phyloP scores from a whole-genome alignment of 164 flowering plant species.

The Akebia trifoliata region DNA sequence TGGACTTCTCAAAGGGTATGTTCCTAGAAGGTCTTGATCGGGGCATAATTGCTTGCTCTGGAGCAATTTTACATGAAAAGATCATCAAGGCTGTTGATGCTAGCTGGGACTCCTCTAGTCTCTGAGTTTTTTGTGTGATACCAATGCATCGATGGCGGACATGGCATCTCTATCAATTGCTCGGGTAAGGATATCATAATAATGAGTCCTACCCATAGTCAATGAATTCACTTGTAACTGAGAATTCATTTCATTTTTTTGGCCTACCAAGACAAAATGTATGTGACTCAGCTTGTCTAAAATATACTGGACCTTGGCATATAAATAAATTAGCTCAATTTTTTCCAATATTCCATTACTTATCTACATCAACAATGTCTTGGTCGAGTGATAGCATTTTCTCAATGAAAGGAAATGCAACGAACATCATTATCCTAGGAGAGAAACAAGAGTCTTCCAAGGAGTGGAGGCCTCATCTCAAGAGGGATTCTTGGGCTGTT shows the following conservation, averaged over 20 bases:
- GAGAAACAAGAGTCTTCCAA: too few species aligned
- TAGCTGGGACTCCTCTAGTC: conserved; percentile 85
- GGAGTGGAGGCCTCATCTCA: too few species aligned
- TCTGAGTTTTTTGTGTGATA: conserved; percentile 28
- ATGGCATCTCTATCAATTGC: neutral
- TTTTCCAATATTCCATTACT: too few species aligned
- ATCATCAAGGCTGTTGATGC: conserved; percentile 74
- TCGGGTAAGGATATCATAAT: conserved; percentile 10
- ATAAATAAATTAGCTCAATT: too few species aligned
- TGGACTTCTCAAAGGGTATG: conserved; percentile 73
- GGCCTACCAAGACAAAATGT: neutral
- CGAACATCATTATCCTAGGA: too few species aligned
- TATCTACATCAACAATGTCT: too few species aligned
- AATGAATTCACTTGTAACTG: neutral
- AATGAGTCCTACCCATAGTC: neutral
- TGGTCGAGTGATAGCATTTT: too few species aligned
- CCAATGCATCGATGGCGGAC: conserved; percentile 4
- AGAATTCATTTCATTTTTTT: neutral
- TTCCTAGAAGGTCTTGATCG: conserved; percentile 88
- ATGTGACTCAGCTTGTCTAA: too few species aligned
- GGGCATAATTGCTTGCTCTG: conserved; percentile 82
- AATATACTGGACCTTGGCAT: too few species aligned
- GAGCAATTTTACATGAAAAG: conserved; percentile 59
- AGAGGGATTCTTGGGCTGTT: too few species aligned
- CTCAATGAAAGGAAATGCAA: too few species aligned